Conservation (phyloP, 345 rosid genomes). For the Murraya paniculata region DNA sequence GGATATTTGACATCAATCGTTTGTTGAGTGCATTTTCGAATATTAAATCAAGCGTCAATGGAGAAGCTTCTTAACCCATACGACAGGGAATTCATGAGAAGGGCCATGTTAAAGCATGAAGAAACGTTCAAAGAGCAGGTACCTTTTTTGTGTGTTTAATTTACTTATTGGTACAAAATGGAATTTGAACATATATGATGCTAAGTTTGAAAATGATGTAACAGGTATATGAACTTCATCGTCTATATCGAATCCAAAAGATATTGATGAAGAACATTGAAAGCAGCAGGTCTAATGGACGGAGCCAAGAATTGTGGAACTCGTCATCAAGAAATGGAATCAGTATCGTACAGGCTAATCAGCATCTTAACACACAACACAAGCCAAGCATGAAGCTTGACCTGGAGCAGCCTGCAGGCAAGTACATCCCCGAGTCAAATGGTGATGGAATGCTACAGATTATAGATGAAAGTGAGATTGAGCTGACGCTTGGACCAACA, state of each 20-base stretch:
- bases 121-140: conserved; percentile 98
- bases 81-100: conserved; percentile 82
- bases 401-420: conserved; percentile 37
- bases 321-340: conserved; percentile 7
- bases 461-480: conserved; percentile 80
- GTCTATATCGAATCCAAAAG: conserved; percentile 81
- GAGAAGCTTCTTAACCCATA: conserved; percentile 68
- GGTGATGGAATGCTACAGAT: conserved; percentile 28
- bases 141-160: neutral
- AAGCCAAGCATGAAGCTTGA: conserved; percentile 25
- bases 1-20: neutral
- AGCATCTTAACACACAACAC: conserved; percentile 12
- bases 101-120: conserved; percentile 94
- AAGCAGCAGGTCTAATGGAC: conserved; percentile 17
- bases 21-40: neutral
- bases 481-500: conserved; percentile 80
- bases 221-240: conserved; percentile 87
- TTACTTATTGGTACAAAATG: neutral
- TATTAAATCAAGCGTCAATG: conserved; percentile 36
- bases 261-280: conserved; percentile 61
- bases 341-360: conserved; percentile 13
- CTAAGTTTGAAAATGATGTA: conserved; percentile 2
- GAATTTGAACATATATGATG: neutral
- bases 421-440: conserved; percentile 30
- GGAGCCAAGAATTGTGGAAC: conserved; percentile 17